Evolutionary conservation across 768 basidiomycete species (phyloP).

Genomic region (Termitomyces sp.): DNA sequence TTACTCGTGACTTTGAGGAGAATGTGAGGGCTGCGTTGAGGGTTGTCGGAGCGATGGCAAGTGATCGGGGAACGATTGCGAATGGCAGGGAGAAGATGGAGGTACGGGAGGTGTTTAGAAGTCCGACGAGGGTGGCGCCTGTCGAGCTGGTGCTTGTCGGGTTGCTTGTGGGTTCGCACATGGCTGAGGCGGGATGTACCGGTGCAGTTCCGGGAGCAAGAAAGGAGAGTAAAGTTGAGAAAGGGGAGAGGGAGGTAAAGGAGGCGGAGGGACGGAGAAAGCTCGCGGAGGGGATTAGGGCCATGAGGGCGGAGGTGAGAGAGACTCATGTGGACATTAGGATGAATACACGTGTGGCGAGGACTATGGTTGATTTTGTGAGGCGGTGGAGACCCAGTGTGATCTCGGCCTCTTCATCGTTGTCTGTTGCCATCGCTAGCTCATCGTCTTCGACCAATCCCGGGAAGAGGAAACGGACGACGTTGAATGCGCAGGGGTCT

Average conservation of each 20-base stretch:
- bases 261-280: constrained; percentile 1
- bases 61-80: background rate
- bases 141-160: constrained; percentile 60
- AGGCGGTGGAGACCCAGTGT: constrained; percentile 11
- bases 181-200: constrained; percentile 17
- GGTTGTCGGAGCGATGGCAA: constrained; percentile 6
- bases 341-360: constrained; percentile 52
- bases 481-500: background rate
- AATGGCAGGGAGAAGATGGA: constrained; percentile 22
- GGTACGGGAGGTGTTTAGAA: constrained; percentile 31
- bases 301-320: constrained; percentile 53
- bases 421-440: background rate
- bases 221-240: background rate
- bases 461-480: background rate
- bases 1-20: constrained; percentile 1
- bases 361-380: constrained; percentile 51
- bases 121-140: constrained; percentile 48
- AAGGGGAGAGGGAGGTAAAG: background rate
- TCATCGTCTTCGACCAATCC: background rate
- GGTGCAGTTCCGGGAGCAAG: background rate
- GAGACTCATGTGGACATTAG: constrained; percentile 56
- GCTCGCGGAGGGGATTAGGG: constrained; percentile 5
- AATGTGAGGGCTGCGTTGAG: background rate
- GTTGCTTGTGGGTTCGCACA: constrained; percentile 48
- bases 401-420: background rate